Evolutionary conservation across 257 asterid genomes (phyloP).

Genomic region (Solanum bulbocastanum): DNA sequence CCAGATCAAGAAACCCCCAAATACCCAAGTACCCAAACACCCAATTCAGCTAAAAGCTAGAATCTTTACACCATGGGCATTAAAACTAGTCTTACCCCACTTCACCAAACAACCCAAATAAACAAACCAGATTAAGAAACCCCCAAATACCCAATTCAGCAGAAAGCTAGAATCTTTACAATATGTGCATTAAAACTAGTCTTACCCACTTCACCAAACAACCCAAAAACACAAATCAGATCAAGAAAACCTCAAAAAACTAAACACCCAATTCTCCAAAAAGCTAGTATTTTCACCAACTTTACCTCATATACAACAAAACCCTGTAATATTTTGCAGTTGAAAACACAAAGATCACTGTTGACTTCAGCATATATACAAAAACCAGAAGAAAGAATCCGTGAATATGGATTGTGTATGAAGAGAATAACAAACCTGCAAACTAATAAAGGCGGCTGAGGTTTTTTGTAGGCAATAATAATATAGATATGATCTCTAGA

Average conservation of each 20-base stretch:
- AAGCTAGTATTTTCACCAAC: neutral
- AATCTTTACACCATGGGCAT: neutral
- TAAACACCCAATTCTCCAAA: neutral
- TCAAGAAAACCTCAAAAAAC: neutral
- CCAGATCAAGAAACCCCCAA: constrained; percentile 1
- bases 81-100: neutral
- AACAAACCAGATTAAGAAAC: constrained; percentile 1
- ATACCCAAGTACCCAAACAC: neutral
- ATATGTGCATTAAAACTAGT: neutral
- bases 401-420: neutral
- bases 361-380: neutral
- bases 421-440: constrained; percentile 14
- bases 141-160: neutral
- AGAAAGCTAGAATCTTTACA: neutral
- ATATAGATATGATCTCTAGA: neutral
- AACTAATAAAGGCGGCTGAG: constrained; percentile 16
- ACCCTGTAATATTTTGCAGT: neutral
- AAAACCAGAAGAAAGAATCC: neutral
- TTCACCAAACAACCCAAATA: neutral
- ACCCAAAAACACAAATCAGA: neutral
- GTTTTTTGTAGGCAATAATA: neutral
- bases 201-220: constrained; percentile 1
- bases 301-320: neutral
- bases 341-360: neutral
- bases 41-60: neutral